Percentiles rank a stretch among this genome's conserved stretches.
phyloP scores from a whole-genome alignment of 2,329 filamentous ascomycete species.

The Talaromyces verruculosus region DNA sequence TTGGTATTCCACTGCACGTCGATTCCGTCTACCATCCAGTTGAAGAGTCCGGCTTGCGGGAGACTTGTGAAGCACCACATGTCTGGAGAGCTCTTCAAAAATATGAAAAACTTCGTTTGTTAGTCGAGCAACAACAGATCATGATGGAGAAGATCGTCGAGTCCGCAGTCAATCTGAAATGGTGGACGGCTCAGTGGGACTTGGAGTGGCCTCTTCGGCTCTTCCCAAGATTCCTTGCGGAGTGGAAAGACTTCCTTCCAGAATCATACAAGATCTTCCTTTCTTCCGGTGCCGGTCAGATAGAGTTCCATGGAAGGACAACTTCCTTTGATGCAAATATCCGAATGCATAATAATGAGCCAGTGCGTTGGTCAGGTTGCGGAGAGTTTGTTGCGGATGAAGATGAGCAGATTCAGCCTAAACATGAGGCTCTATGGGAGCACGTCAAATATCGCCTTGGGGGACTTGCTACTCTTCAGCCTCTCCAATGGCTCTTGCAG shows the following conservation, averaged over 20 bases:
- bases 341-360: conserved; percentile 25
- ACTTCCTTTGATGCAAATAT: conserved; percentile 24
- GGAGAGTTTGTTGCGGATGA: conserved; percentile 22
- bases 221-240: conserved; percentile 48
- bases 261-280: conserved; percentile 39
- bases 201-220: conserved; percentile 34
- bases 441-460: conserved; percentile 13
- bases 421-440: conserved; percentile 31
- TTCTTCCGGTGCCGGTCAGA: conserved; percentile 34
- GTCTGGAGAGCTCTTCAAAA: conserved; percentile 30
- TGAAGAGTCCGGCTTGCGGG: conserved; percentile 22
- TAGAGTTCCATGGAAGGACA: conserved; percentile 38
- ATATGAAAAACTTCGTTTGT: conserved; percentile 36
- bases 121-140: conserved; percentile 32
- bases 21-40: conserved; percentile 26
- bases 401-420: conserved; percentile 26
- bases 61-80: conserved; percentile 6
- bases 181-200: conserved; percentile 22
- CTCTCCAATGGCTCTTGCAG: conserved; percentile 26
- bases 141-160: conserved; percentile 28
- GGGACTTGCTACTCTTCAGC: conserved; percentile 15
- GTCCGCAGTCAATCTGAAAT: conserved; percentile 26
- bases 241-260: conserved; percentile 52
- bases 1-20: conserved; percentile 22
- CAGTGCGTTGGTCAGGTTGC: conserved; percentile 25